phyloP scores from a whole-genome alignment of 306 rosid species.

The Fragaria vesca region DNA sequence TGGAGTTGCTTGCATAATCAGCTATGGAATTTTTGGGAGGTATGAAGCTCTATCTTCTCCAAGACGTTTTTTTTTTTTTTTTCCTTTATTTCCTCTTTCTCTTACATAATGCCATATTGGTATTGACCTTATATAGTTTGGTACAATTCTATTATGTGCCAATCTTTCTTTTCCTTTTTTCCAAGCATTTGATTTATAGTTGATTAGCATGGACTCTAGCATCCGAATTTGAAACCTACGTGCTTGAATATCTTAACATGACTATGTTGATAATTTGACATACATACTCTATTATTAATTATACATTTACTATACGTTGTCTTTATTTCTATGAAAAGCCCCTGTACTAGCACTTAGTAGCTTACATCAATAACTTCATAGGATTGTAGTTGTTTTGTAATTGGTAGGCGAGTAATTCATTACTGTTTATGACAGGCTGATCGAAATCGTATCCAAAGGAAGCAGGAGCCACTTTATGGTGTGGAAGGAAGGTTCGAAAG shows the following conservation, averaged over 20 bases:
- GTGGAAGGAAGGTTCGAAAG: constrained; percentile 92
- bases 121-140: too few species aligned
- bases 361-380: too few species aligned
- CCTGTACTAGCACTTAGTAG: too few species aligned
- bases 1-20: constrained; percentile 96
- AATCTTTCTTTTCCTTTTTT: too few species aligned
- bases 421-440: constrained; percentile 65
- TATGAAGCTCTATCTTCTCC: constrained; percentile 25
- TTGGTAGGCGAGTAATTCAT: neutral
- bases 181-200: too few species aligned
- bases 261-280: neutral
- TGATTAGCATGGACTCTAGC: neutral
- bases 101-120: neutral
- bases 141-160: too few species aligned
- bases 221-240: neutral
- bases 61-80: too few species aligned
- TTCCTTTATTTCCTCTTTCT: neutral
- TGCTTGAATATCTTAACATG: neutral
- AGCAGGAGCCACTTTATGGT: constrained; percentile 73
- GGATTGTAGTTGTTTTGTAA: constrained; percentile 13
- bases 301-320: neutral
- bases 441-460: constrained; percentile 61
- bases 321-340: neutral
- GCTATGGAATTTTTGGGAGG: constrained; percentile 84
- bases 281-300: neutral